Percentiles rank a stretch among this genome's conserved stretches.
These are phyloP conservation scores for Kandelia obovata DNA, from an alignment of 345 rosid species.

Conservation along the genomic window DNA sequence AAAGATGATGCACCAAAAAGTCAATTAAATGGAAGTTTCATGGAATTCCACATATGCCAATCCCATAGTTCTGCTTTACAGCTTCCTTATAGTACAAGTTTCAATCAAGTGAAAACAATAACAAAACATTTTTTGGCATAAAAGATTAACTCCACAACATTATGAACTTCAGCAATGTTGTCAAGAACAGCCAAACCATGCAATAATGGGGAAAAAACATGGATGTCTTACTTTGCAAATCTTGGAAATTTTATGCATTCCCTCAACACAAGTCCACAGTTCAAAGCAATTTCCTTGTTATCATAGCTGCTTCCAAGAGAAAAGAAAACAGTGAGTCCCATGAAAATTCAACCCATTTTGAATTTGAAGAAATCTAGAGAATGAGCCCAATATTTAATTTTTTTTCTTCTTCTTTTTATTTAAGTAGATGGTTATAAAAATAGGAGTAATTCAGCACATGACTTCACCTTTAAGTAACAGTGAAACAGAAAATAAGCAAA, in stretches of 20 bases:
- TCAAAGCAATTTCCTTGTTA: slow-evolving; percentile 86
- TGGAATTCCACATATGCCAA: no score
- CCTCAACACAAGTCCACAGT: slow-evolving; percentile 88
- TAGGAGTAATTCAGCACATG: neutral
- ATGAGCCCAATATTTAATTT: neutral
- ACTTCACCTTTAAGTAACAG: neutral
- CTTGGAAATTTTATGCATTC: slow-evolving; percentile 93
- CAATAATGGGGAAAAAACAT: slow-evolving; percentile 22
- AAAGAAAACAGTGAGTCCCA: slow-evolving; percentile 16
- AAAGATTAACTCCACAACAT: slow-evolving; percentile 7
- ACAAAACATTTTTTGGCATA: neutral
- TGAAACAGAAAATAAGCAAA: neutral
- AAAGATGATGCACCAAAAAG: neutral
- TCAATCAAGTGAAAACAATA: neutral
- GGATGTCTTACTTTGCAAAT: slow-evolving; percentile 79
- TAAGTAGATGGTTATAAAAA: neutral
- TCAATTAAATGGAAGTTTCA: neutral
- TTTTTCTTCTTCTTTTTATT: neutral
- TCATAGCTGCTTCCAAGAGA: slow-evolving; percentile 67
- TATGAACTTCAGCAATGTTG: slow-evolving; percentile 5
- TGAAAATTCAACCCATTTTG: neutral
- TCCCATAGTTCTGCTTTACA: neutral
- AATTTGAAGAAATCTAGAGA: slow-evolving; percentile 14
- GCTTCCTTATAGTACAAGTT: neutral
- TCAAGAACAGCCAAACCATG: neutral